Base-by-base conservation (phyloP, 306 rosid species). In the Vigna mungo region DNA sequence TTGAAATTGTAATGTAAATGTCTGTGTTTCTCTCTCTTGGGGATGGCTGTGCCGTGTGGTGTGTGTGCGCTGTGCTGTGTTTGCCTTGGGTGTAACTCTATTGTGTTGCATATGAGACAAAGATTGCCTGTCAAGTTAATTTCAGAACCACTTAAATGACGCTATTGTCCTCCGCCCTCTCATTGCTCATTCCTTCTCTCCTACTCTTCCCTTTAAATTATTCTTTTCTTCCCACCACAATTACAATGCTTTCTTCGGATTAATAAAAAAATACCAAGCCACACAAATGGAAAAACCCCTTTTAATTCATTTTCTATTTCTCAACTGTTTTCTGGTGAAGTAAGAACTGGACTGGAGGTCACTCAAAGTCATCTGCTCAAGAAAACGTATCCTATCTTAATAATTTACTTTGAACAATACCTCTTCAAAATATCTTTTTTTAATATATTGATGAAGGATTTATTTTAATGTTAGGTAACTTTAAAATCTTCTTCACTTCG, bases 41-140 rank as follows among this genome's bases (percentile, higher is more conserved):
- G 39, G 21, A 21, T 46, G 56, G 52, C 53, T 14, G 41, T 67
- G 39, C 72, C 55, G 37, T 67, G 72, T 44, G 71, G 17, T 65
- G 71, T 66, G 51, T 37, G 23, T 58, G 64, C 37, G 67, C 63
- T 56, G 63, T 56, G 63, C 14, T 60, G 44, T 27, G 49, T 63
- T 5, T 34, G 69, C 69, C 49, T 64, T 64, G 54, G 72, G 54
- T 44, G 73, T 68, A 44, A 46, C 73, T 68, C 73, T 46, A 3
- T 14, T 46, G 55, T 56, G 12, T 46, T 56, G 11, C 54, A 23
- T 43, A 74, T 25, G 68, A 46, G 79, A 75, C 71, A 75, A 75
- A 61, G 71, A 75, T 75, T 75, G 79, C 62, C 49, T 62, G 71
- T 48, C 71, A 75, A 62, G 62, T 48, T 30, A 47, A 34, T 17